A percentile compares a stretch with the other conserved stretches of the same genome.
phyloP scores from a whole-genome alignment of 768 basidiomycete species.

The Gloeopeniophorella convolvens region DNA sequence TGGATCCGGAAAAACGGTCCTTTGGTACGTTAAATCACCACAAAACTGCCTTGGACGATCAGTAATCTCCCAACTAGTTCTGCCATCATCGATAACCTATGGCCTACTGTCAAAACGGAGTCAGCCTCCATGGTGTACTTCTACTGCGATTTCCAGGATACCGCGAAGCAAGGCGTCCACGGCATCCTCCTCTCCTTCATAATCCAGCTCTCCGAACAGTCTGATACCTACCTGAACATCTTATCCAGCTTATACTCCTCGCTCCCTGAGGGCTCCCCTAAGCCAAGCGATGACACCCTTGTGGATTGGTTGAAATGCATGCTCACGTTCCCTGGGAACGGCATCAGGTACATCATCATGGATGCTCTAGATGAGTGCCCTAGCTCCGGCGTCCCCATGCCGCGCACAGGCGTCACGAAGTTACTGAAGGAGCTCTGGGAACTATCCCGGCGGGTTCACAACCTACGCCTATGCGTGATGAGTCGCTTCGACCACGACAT shows the following conservation, averaged over 20 bases:
- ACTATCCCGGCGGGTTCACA: no score
- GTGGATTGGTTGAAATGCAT: not conserved
- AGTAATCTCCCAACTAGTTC: not conserved
- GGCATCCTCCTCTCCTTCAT: not conserved
- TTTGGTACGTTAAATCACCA: not conserved
- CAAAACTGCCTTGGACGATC: no score
- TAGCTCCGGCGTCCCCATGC: not conserved
- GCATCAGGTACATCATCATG: no score
- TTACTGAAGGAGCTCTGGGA: no score
- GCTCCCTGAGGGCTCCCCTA: not conserved
- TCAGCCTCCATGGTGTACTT: no score
- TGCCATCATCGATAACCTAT: no score
- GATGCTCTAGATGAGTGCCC: constrained; percentile 8
- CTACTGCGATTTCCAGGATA: no score
- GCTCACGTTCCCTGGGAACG: not conserved
- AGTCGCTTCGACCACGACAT: no score
- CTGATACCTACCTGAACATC: not conserved
- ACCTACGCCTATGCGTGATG: not conserved
- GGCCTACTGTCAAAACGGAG: no score
- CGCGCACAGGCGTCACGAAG: constrained; percentile 2
- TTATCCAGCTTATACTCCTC: constrained; percentile 1
- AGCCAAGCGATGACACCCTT: not conserved
- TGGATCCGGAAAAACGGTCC: constrained; percentile 2
- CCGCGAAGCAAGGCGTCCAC: not conserved
- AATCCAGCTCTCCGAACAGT: not conserved